Evolutionary conservation across 2,329 filamentous ascomycete genomes (phyloP).

Genomic region (Fusarium xyrophilum): DNA sequence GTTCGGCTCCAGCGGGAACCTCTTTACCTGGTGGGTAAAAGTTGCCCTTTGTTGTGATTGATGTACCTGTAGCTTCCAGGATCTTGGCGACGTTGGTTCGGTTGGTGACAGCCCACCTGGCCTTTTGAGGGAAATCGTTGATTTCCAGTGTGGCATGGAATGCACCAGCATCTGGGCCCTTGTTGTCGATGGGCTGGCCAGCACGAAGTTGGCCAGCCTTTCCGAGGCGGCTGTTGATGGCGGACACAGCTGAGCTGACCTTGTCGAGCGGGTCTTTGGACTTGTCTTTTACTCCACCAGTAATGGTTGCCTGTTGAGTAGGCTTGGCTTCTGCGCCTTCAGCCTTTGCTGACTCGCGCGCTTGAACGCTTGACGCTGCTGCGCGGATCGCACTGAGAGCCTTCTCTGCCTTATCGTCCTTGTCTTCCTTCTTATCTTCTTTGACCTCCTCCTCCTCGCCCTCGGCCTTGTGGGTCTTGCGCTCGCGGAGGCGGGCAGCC

Average conservation of each 20-base stretch:
- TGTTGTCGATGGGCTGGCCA: constrained; percentile 96
- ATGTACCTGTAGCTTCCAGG: constrained; percentile 90
- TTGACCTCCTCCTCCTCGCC: constrained; percentile 83
- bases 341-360: constrained; percentile 58
- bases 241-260: constrained; percentile 87
- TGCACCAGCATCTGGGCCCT: constrained; percentile 93
- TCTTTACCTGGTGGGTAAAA: constrained; percentile 87
- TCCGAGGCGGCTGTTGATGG: constrained; percentile 89
- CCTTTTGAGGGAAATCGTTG: constrained; percentile 99
- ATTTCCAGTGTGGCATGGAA: constrained; percentile 98
- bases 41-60: constrained; percentile 95
- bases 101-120: constrained; percentile 97
- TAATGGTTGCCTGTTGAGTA: constrained; percentile 56
- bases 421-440: constrained; percentile 74
- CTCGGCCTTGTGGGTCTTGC: constrained; percentile 88
- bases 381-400: constrained; percentile 70
- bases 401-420: constrained; percentile 71
- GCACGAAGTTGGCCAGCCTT: constrained; percentile 88
- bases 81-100: constrained; percentile 98
- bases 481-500: constrained; percentile 82
- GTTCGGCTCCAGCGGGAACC: constrained; percentile 74
- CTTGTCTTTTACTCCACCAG: constrained; percentile 63
- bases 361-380: constrained; percentile 63
- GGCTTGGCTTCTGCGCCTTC: constrained; percentile 49
- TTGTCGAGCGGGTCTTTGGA: constrained; percentile 78